These are phyloP conservation scores for Aeschynomene evenia DNA, from an alignment of 306 rosid genomes.

Conservation along the genomic window DNA sequence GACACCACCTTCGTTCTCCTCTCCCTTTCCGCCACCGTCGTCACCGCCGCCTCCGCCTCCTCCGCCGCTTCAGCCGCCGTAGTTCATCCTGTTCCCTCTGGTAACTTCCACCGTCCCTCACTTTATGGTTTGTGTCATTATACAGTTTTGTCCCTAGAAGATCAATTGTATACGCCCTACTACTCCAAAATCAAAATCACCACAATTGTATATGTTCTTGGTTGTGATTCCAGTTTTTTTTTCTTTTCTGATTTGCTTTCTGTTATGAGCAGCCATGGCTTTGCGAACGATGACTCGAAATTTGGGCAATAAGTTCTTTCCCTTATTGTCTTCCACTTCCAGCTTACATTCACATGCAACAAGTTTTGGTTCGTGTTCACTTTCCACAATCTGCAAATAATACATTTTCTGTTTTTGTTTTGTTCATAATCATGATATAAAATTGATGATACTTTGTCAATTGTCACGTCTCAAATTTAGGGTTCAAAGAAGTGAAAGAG, in stretches of 20 bases:
- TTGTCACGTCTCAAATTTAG: slow-evolving; percentile 37
- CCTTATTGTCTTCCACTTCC: slow-evolving; percentile 53
- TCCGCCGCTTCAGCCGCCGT: no score
- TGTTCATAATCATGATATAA: background rate
- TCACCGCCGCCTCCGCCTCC: no score
- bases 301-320: slow-evolving; percentile 51
- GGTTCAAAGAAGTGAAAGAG: slow-evolving; percentile 85
- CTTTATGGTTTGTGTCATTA: no score
- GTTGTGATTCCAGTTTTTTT: background rate
- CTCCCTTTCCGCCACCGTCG: no score
- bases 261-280: slow-evolving; percentile 51
- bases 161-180: no score
- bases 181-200: background rate
- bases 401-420: background rate
- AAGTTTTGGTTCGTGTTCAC: slow-evolving; percentile 71
- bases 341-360: slow-evolving; percentile 82
- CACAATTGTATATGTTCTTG: background rate
- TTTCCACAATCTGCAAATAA: background rate
- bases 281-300: slow-evolving; percentile 52
- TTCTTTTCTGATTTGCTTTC: background rate
- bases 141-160: no score
- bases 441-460: background rate
- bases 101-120: no score
- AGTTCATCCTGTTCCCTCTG: no score
- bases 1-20: no score